These are phyloP conservation scores for Sporisorium iseilematis-ciliati DNA, from an alignment of 1,284 basidiomycete genomes.

Conservation along the genomic window DNA sequence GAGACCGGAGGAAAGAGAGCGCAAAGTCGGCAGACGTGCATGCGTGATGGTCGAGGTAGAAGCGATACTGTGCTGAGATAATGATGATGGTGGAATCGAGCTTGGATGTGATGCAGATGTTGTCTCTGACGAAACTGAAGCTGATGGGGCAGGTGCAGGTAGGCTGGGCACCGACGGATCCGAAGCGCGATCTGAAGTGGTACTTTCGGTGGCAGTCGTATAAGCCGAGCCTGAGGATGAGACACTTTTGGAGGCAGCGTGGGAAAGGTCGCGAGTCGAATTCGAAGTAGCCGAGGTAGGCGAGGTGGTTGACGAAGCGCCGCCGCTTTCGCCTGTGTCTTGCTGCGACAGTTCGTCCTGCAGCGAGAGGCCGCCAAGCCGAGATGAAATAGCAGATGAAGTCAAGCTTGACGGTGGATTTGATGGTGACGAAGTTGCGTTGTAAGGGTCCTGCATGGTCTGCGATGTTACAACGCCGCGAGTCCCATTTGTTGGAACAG, in stretches of 20 bases:
- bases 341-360: constrained; percentile 19
- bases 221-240: constrained; percentile 30
- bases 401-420: neutral
- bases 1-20: constrained; percentile 15
- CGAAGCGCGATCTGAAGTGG: constrained; percentile 10
- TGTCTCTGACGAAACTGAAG: neutral
- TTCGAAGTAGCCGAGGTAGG: constrained; percentile 9
- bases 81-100: constrained; percentile 16
- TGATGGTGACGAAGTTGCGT: neutral
- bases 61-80: constrained; percentile 42
- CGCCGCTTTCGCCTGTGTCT: neutral
- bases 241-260: constrained; percentile 13
- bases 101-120: neutral
- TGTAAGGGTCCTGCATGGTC: no score
- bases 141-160: neutral
- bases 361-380: constrained; percentile 23
- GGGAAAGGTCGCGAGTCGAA: constrained; percentile 6
- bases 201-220: constrained; percentile 29
- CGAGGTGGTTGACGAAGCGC: constrained; percentile 7
- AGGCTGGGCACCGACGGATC: neutral
- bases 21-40: constrained; percentile 23
- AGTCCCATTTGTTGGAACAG: neutral
- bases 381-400: constrained; percentile 32
- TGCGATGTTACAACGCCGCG: neutral
- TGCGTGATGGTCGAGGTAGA: constrained; percentile 43